Conservation (phyloP, 2,329 filamentous ascomycete species). For the Aspergillus awamori region DNA sequence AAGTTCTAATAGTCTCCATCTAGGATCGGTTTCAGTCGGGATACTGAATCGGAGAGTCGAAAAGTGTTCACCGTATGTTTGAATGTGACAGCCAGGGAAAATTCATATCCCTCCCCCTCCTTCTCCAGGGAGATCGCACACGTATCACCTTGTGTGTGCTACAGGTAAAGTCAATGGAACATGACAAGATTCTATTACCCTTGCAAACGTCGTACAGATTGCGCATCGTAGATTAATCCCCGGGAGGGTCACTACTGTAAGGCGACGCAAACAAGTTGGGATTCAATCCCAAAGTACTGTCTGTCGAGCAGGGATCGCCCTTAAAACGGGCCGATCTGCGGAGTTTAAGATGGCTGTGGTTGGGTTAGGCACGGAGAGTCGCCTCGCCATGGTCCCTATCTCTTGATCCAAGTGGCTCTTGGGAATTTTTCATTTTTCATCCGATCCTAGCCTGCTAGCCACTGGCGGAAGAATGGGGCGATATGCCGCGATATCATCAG, state of each 20-base stretch:
- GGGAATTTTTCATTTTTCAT: neutral
- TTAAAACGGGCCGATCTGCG: slow-evolving; percentile 4
- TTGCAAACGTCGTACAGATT: neutral
- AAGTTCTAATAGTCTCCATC: neutral
- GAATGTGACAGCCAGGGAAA: neutral
- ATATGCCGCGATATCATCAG: slow-evolving; percentile 13
- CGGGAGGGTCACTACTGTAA: neutral
- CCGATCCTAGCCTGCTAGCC: neutral
- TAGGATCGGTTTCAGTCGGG: slow-evolving; percentile 6
- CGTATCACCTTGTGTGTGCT: slow-evolving; percentile 7
- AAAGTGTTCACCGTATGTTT: slow-evolving; percentile 9
- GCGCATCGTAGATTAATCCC: neutral
- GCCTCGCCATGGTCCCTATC: neutral
- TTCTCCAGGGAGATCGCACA: slow-evolving; percentile 2
- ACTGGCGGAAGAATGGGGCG: slow-evolving; percentile 8
- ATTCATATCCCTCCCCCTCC: neutral
- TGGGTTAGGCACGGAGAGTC: neutral
- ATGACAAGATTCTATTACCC: neutral
- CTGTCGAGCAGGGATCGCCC: slow-evolving; percentile 2
- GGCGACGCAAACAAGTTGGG: neutral
- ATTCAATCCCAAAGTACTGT: neutral
- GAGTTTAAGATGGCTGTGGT: neutral
- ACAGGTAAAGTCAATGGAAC: slow-evolving; percentile 2
- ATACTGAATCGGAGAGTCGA: neutral
- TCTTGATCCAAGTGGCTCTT: slow-evolving; percentile 3